Conservation (phyloP, 192 early-diverging fungal genomes). For the Podochytrium sp. region DNA sequence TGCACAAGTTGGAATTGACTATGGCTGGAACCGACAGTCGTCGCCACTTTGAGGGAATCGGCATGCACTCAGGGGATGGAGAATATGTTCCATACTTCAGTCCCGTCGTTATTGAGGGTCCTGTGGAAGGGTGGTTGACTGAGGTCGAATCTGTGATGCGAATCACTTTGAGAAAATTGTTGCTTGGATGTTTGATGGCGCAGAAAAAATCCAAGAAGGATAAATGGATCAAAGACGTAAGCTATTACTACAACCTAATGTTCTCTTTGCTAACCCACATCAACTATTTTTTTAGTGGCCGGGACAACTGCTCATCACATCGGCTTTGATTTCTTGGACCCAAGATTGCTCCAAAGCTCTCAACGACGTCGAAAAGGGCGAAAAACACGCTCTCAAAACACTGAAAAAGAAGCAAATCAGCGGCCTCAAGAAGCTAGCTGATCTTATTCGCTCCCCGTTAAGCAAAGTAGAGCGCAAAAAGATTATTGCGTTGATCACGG, state of each 20-base stretch:
- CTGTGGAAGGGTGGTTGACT: conserved; percentile 59
- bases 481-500: conserved; percentile 62
- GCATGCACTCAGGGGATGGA: conserved; percentile 67
- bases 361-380: conserved; percentile 62
- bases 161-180: conserved; percentile 52
- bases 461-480: conserved; percentile 67
- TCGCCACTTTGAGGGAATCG: conserved; percentile 56
- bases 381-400: conserved; percentile 58
- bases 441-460: conserved; percentile 55
- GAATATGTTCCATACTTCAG: conserved; percentile 62
- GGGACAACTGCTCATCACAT: conserved; percentile 59
- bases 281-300: no score
- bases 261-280: no score
- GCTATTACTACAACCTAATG: no score
- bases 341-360: conserved; percentile 61
- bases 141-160: conserved; percentile 61
- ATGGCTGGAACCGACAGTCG: conserved; percentile 55
- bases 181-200: conserved; percentile 51
- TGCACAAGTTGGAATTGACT: conserved; percentile 56
- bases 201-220: conserved; percentile 65
- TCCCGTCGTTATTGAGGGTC: conserved; percentile 57
- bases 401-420: conserved; percentile 65
- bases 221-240: conserved; percentile 67
- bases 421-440: conserved; percentile 57
- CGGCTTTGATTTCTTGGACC: conserved; percentile 63